Percentiles rank a stretch among this genome's conserved stretches.
Evolutionary conservation across 2,329 filamentous ascomycete genomes (phyloP).

Genomic region (Trichoderma koningii): DNA sequence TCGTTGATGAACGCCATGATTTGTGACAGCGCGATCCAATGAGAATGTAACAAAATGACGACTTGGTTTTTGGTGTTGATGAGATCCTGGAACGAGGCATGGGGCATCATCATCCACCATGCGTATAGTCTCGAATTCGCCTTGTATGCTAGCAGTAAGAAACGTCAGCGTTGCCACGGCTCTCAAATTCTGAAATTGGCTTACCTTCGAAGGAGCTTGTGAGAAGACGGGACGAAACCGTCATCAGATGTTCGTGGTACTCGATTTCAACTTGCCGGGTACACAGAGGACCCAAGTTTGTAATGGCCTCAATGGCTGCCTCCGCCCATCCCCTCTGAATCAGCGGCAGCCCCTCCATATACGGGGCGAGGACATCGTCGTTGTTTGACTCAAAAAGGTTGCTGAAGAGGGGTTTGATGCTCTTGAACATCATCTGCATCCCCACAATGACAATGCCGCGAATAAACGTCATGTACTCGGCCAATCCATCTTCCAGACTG

Average conservation of each 20-base stretch:
- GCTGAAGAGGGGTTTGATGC: slow-evolving; percentile 53
- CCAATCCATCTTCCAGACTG: slow-evolving; percentile 58
- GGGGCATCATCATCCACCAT: slow-evolving; percentile 62
- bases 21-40: slow-evolving; percentile 58
- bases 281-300: slow-evolving; percentile 48
- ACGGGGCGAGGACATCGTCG: slow-evolving; percentile 46
- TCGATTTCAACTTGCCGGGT: slow-evolving; percentile 46
- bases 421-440: slow-evolving; percentile 55
- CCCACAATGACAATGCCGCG: slow-evolving; percentile 58
- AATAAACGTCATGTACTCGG: slow-evolving; percentile 63
- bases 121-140: slow-evolving; percentile 53
- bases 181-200: slow-evolving; percentile 17
- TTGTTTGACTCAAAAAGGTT: slow-evolving; percentile 48
- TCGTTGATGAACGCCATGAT: slow-evolving; percentile 55
- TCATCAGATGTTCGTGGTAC: slow-evolving; percentile 49
- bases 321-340: slow-evolving; percentile 50
- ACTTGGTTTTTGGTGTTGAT: slow-evolving; percentile 51
- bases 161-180: neutral
- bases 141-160: slow-evolving; percentile 48
- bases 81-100: slow-evolving; percentile 53
- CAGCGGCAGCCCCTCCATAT: slow-evolving; percentile 50
- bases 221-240: slow-evolving; percentile 54
- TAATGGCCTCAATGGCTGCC: slow-evolving; percentile 49
- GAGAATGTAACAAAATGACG: slow-evolving; percentile 51
- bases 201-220: slow-evolving; percentile 56